Evolutionary conservation across 1,139 yeast genomes (phyloP), one percentile per base, ranked within the genome.

Genomic region (Lodderomyces beijingensis): DNA sequence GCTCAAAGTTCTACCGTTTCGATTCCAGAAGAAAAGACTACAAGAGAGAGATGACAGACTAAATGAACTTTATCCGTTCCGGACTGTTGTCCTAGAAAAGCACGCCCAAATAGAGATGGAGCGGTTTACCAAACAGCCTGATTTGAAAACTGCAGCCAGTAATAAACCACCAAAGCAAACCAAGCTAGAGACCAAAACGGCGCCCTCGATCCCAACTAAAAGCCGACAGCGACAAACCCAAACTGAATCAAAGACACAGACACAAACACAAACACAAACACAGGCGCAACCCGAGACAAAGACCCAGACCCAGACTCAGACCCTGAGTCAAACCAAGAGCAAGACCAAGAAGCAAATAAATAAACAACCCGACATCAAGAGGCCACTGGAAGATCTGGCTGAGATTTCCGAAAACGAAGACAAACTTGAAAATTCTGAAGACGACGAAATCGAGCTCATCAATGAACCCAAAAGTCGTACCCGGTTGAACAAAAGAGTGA

Each of bases 1-100:
- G 26, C 45, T 67, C 31, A 51, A 51, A 30, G 57, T 50, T 32
- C 43, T 68, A 34, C 74, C 74, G 1, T 47, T 67, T 21, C 45
- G 74, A 34, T 49, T 67, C 22, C 74, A 67, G 41, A 66, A 62
- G 41, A 73, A 71, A 39, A 58, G 56, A 6, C 59, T 74, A n/a
- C 59, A 58, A 3, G 70, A 66, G 37, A 50, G 59, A 20, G 70
- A 66, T 16, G 43, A 48, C 38, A 44, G 59, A 55, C 38, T 69
- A 5, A 39, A 48, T 15, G 51, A 52, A 10, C 60, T 56, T 39
- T 67, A 47, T 35, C 73, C 74, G 1, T 67, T 58, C 45, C 62
- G 59, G 41, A 50, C 56, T 15, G 40, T 45, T 4, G 68, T 65
- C 1, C 38, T 57, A 10, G 46, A 50, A 31, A 39, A 43, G 20